Conservation (phyloP, 2,329 filamentous ascomycete species). For the Myriosclerotinia scirpicola region DNA sequence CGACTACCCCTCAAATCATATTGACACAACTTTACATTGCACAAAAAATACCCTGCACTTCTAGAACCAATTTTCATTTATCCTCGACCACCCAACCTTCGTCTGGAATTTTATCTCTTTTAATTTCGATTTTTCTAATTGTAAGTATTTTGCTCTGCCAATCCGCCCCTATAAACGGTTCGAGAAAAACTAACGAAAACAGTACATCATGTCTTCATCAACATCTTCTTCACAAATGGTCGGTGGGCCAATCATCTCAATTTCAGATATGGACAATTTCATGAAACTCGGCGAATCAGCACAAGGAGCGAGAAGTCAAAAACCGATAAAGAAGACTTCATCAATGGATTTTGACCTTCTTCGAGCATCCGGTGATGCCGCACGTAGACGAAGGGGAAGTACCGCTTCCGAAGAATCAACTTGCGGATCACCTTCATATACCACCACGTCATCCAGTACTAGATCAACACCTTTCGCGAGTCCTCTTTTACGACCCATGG, state of each 20-base stretch:
- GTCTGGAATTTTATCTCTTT: background rate
- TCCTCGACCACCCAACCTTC: background rate
- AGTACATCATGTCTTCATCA: constrained; percentile 10
- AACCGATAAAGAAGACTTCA: constrained; percentile 21
- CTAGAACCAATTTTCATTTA: background rate
- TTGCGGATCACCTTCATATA: background rate
- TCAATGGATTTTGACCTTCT: constrained; percentile 22
- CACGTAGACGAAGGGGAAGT: constrained; percentile 13
- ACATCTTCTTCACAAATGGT: background rate
- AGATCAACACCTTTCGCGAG: constrained; percentile 1
- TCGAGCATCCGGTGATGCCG: constrained; percentile 20
- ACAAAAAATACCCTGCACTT: background rate
- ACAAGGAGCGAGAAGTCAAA: constrained; percentile 11
- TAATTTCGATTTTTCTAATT: background rate
- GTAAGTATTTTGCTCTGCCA: background rate
- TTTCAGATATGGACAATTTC: constrained; percentile 22
- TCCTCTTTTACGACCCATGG: constrained; percentile 3
- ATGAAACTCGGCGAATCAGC: constrained; percentile 22
- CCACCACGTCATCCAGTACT: background rate
- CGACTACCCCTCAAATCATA: background rate
- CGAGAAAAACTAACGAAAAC: background rate
- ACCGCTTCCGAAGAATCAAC: constrained; percentile 7
- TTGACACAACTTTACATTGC: background rate
- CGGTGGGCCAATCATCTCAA: constrained; percentile 23
- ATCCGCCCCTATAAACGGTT: too few relatives aligned